phyloP scores from a whole-genome alignment of 345 rosid species.

The Gossypium ekmanianum region DNA sequence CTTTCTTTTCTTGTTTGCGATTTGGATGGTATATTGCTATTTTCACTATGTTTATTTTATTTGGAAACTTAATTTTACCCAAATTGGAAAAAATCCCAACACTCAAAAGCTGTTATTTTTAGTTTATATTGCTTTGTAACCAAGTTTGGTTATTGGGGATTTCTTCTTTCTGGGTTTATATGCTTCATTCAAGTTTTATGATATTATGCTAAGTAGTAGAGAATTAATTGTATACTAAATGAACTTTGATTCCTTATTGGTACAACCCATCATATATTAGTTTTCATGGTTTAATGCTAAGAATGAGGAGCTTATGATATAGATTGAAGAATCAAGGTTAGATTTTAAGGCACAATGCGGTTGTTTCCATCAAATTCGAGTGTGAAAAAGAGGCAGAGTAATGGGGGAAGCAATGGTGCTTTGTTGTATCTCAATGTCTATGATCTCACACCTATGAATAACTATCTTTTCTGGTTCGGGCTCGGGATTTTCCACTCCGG shows the following conservation, averaged over 20 bases:
- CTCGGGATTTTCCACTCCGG: constrained; percentile 97
- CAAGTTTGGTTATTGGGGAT: not conserved
- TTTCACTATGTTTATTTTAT: not conserved
- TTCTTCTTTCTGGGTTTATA: constrained; percentile 8
- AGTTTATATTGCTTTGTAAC: not conserved
- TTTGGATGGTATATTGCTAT: not conserved
- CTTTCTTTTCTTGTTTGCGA: not conserved
- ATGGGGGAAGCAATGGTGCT: constrained; percentile 29
- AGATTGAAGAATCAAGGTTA: constrained; percentile 20
- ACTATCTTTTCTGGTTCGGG: constrained; percentile 88
- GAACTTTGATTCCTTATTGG: not conserved
- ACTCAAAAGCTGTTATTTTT: not conserved
- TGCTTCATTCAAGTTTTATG: not conserved
- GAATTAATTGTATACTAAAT: not conserved
- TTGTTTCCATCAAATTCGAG: constrained; percentile 59
- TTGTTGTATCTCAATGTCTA: constrained; percentile 78
- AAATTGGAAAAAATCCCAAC: not conserved
- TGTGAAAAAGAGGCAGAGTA: constrained; percentile 41
- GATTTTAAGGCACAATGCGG: constrained; percentile 48
- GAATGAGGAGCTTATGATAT: constrained; percentile 31
- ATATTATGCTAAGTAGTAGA: not conserved
- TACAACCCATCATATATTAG: not conserved
- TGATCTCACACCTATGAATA: constrained; percentile 91
- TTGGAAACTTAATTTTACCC: not conserved
- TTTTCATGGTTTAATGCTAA: constrained; percentile 14